Evolutionary conservation across 345 rosid genomes (phyloP).

Genomic region (Passiflora organensis): DNA sequence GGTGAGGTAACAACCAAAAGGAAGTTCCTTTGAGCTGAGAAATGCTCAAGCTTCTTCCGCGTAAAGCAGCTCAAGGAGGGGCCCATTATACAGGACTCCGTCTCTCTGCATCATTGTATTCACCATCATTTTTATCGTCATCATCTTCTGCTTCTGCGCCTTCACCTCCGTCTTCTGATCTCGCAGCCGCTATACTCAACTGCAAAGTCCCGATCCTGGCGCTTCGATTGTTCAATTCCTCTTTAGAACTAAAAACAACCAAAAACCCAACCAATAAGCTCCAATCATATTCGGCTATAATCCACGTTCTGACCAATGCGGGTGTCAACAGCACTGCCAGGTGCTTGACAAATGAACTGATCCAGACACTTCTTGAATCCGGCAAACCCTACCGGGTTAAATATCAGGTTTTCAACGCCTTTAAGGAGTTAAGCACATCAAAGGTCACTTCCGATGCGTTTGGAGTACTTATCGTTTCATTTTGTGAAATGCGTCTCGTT

Average conservation of each 20-base stretch:
- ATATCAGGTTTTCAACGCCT: constrained; percentile 35
- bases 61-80: too few species aligned
- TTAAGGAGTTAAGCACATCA: constrained; percentile 19
- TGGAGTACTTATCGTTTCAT: constrained; percentile 43
- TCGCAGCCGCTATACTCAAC: constrained; percentile 34
- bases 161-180: constrained; percentile 21
- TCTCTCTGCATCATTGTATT: background rate
- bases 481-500: constrained; percentile 44
- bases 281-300: constrained; percentile 23
- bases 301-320: constrained; percentile 34
- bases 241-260: constrained; percentile 10
- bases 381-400: constrained; percentile 24
- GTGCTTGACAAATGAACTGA: constrained; percentile 62
- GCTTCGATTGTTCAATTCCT: constrained; percentile 31
- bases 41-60: too few species aligned
- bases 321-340: constrained; percentile 40
- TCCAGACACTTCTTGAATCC: constrained; percentile 31
- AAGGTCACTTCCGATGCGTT: constrained; percentile 43
- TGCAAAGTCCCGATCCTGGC: constrained; percentile 42
- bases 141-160: constrained; percentile 13
- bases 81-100: background rate
- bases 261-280: constrained; percentile 29
- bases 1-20: too few species aligned
- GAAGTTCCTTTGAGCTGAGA: too few species aligned
- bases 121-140: background rate